These are phyloP conservation scores for Acanthamoeba royreba DNA, from an alignment of 208 protist species.

Conservation along the genomic window DNA sequence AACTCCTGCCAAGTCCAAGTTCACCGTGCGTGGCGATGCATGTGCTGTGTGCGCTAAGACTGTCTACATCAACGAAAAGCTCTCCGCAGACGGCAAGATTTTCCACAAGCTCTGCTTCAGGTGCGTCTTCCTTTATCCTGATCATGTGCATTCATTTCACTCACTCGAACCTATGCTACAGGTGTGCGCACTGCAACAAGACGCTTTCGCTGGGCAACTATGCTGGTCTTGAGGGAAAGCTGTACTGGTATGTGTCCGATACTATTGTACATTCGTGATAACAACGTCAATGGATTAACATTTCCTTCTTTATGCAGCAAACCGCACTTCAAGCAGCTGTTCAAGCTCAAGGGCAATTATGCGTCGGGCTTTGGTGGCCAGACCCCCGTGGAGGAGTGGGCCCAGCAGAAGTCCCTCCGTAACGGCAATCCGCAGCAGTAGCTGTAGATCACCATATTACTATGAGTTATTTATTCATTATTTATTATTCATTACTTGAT, in stretches of 20 bases:
- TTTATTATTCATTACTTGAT: too few relatives aligned
- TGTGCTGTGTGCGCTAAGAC: constrained; percentile 62
- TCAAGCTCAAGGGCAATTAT: constrained; percentile 69
- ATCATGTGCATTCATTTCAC: not conserved
- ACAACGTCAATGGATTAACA: not conserved
- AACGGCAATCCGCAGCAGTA: not conserved
- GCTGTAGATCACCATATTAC: too few relatives aligned
- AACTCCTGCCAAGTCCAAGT: not conserved
- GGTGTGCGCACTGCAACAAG: not conserved
- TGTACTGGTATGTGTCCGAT: constrained; percentile 49
- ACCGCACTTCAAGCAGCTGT: constrained; percentile 70
- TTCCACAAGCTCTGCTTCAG: constrained; percentile 72
- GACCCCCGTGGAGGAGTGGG: constrained; percentile 27
- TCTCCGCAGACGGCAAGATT: constrained; percentile 51
- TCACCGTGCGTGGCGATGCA: not conserved
- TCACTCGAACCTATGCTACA: not conserved
- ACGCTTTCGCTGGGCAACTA: constrained; percentile 67
- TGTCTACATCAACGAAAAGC: constrained; percentile 65
- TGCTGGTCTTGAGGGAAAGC: constrained; percentile 63
- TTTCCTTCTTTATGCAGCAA: constrained; percentile 48
- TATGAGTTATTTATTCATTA: too few relatives aligned
- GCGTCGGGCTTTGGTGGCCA: constrained; percentile 30
- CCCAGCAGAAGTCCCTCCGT: not conserved
- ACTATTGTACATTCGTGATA: not conserved
- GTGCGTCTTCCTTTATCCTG: not conserved